Evolutionary conservation across 2,329 filamentous ascomycete genomes (phyloP), one percentile per base, ranked within the genome.

Genomic region (Tolypocladium ovalisporum): DNA sequence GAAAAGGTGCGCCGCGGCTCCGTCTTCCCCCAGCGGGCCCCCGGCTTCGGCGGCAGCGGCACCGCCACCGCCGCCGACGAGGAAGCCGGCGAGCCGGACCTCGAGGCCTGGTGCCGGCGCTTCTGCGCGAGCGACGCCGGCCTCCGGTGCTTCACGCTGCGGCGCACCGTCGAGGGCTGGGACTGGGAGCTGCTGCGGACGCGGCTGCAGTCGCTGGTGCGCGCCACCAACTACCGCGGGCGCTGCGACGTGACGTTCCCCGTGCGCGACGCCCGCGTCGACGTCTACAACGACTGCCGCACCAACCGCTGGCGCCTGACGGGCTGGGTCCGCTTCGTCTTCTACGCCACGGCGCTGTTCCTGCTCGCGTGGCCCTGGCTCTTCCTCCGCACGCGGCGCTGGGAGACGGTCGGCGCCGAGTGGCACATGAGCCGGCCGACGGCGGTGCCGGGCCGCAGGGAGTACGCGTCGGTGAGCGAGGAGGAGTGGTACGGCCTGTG

Each of bases 291-390:
- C 56, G 75, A 80, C 5, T 82, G 80, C 62, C 76, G 73, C 54
- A 74, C 83, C 59, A 90, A 89, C 66, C 71, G 75, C 35, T 88
- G 85, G 81, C 82, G 88, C 0, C 73, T 84, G 52, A 85, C 78
- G 1, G 68, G 67, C 8, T 89, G 84, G 84, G 74, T 90, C 51
- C 74, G 79, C 47, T 81, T 82, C 76, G 51, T 89, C 12, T 89
- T 85, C 72, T 84, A 82, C 66, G 68, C 88, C 7, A 84, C 84
- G 0, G 82, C 90, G 59, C 69, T 88, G 15, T 87, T 87, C 78
- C 65, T 91, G 57, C 76, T 91, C 62, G 75, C 81, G 3, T 91
- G 88, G 88, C 88, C 88, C 0, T 79, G 81, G 57, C 76, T 91
- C 15, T 85, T 82, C 71, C 78, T 89, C 66, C 71, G 79, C 22